Percentiles rank a stretch among this genome's conserved stretches.
Evolutionary conservation across 1,284 basidiomycete species (phyloP).

Genomic region (Ustilago lituana): DNA sequence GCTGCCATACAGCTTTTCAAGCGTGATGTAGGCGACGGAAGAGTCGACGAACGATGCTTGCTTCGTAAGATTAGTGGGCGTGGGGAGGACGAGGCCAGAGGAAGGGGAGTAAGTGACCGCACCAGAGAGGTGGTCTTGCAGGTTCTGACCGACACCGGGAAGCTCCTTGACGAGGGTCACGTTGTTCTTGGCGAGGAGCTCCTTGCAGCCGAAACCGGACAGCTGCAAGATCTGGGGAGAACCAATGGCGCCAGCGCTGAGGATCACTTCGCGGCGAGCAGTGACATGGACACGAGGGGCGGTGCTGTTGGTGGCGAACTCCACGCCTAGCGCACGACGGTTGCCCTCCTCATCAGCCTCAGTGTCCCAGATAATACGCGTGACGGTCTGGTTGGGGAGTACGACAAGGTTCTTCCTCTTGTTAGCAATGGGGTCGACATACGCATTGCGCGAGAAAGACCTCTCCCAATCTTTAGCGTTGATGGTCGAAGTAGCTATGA

Average conservation of each 20-base stretch:
- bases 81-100: constrained; percentile 21
- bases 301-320: constrained; percentile 42
- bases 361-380: constrained; percentile 44
- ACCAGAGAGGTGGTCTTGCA: constrained; percentile 70
- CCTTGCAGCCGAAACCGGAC: constrained; percentile 70
- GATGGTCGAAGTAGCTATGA: constrained; percentile 53
- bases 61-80: constrained; percentile 34
- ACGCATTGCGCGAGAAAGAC: constrained; percentile 55
- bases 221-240: constrained; percentile 71
- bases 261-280: constrained; percentile 60
- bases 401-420: constrained; percentile 57
- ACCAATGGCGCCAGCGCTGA: constrained; percentile 67
- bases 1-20: constrained; percentile 48
- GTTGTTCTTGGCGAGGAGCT: constrained; percentile 68
- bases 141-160: constrained; percentile 71
- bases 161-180: constrained; percentile 69
- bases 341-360: constrained; percentile 32
- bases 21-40: constrained; percentile 53
- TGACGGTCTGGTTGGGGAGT: constrained; percentile 56
- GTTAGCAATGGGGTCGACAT: constrained; percentile 51
- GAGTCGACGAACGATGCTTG: constrained; percentile 56
- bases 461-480: constrained; percentile 49
- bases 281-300: constrained; percentile 42
- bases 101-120: constrained; percentile 45
- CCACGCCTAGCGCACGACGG: constrained; percentile 45